Percentiles rank a stretch among this genome's conserved stretches.
These are phyloP conservation scores for Prunus mongolica DNA, from an alignment of 306 rosid species.

Conservation along the genomic window DNA sequence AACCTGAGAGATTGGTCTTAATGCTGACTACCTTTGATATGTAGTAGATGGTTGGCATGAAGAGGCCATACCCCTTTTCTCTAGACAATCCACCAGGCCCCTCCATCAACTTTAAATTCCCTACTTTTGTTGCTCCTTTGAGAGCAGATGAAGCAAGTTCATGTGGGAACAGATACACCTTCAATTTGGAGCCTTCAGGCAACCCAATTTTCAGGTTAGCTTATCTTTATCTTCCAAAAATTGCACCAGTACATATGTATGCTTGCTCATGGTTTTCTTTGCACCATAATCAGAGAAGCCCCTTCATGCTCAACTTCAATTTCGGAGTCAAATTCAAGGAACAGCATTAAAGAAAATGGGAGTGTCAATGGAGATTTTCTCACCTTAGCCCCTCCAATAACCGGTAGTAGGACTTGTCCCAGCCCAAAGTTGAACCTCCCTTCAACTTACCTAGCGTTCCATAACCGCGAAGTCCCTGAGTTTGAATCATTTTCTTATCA, in stretches of 20 bases:
- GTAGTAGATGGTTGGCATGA: conserved; percentile 52
- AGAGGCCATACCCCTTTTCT: conserved; percentile 64
- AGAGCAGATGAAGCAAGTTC: conserved; percentile 38
- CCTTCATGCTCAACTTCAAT: conserved; percentile 40
- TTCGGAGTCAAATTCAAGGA: conserved; percentile 34
- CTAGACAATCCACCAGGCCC: conserved; percentile 39
- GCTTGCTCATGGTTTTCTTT: conserved; percentile 20
- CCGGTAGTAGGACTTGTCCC: conserved; percentile 21
- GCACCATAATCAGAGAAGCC: conserved; percentile 42
- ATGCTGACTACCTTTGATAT: conserved; percentile 8
- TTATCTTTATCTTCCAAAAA: conserved; percentile 5
- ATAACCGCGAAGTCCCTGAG: conserved; percentile 28
- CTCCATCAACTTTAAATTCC: conserved; percentile 35
- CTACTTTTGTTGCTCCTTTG: conserved; percentile 33
- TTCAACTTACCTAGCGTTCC: conserved; percentile 24
- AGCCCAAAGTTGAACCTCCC: conserved; percentile 29
- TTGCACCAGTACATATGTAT: neutral
- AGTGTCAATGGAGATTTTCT: conserved; percentile 48
- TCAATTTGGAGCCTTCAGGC: conserved; percentile 26
- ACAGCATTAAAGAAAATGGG: conserved; percentile 31
- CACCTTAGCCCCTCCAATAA: conserved; percentile 51
- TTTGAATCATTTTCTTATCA: conserved; percentile 29
- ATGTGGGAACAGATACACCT: conserved; percentile 23
- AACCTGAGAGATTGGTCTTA: neutral
- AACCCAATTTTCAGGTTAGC: conserved; percentile 44